Evolutionary conservation across 2,329 filamentous ascomycete species (phyloP).

Genomic region (Venturia pyrina): DNA sequence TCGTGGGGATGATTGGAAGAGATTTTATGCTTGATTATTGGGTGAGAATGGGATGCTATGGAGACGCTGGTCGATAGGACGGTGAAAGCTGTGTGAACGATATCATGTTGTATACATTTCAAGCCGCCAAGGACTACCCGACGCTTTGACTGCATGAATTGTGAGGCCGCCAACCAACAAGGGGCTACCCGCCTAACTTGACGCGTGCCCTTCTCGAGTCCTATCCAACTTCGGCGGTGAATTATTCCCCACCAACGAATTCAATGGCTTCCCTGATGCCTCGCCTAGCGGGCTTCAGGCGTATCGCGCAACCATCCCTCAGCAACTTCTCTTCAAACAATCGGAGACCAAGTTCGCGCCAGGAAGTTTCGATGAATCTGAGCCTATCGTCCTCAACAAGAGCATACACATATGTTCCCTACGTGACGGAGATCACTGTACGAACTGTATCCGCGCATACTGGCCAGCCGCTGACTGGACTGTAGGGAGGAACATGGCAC

Average conservation of each 20-base stretch:
- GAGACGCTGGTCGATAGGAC: too few relatives aligned
- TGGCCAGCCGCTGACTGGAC: conserved; percentile 21
- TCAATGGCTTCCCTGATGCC: background rate
- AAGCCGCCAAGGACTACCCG: too few relatives aligned
- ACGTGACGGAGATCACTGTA: conserved; percentile 41
- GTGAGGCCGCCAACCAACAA: background rate
- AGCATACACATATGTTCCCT: conserved; percentile 22
- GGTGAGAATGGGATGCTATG: too few relatives aligned
- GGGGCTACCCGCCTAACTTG: background rate
- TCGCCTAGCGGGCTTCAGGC: background rate
- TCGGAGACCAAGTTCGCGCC: background rate
- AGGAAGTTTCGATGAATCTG: background rate
- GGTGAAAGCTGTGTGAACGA: too few relatives aligned
- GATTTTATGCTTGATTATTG: too few relatives aligned
- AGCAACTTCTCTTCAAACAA: background rate
- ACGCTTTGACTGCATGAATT: background rate
- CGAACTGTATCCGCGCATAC: conserved; percentile 13
- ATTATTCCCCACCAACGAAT: background rate
- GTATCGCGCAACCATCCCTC: background rate
- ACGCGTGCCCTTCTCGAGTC: background rate
- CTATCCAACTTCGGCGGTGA: too few relatives aligned
- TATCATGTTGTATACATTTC: too few relatives aligned
- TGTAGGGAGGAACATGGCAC: conserved; percentile 40
- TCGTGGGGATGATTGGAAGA: too few relatives aligned
- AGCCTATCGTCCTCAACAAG: background rate